Evolutionary conservation across 176 grass and related monocot species (phyloP).

Genomic region (Paspalum notatum): DNA sequence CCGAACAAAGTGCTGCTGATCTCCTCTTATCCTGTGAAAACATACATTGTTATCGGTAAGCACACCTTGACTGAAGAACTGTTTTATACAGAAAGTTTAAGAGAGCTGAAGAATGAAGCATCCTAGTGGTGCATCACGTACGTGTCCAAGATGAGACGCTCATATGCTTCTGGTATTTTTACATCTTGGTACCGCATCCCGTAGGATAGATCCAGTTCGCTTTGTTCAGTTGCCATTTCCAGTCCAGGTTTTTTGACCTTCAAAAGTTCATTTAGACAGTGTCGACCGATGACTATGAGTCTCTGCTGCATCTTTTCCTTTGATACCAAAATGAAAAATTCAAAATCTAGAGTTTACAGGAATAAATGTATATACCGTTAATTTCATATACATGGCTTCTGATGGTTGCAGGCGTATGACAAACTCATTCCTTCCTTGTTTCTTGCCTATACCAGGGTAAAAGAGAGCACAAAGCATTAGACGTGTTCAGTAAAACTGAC

Average conservation of each 20-base stretch:
- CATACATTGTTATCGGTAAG: conserved; percentile 2
- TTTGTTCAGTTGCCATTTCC: conserved; percentile 96
- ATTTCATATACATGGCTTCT: conserved; percentile 99
- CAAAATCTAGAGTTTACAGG: background rate
- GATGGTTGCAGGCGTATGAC: conserved; percentile 92
- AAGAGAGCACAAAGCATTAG: conserved; percentile 17
- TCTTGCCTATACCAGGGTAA: conserved; percentile 66
- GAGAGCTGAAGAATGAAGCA: conserved; percentile 14
- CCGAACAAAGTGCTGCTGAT: conserved; percentile 96
- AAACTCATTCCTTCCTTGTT: conserved; percentile 97
- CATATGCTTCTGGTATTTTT: conserved; percentile 91
- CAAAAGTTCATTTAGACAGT: conserved; percentile 28
- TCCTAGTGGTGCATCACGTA: conserved; percentile 36
- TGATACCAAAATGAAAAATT: background rate
- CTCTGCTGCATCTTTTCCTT: background rate
- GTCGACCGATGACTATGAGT: background rate
- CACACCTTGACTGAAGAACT: background rate
- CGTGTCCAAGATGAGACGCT: conserved; percentile 97
- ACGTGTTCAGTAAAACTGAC: background rate
- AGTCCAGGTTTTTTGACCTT: conserved; percentile 98
- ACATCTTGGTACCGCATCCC: conserved; percentile 81
- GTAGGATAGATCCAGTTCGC: conserved; percentile 96
- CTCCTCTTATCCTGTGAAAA: conserved; percentile 86
- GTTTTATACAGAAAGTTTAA: background rate
- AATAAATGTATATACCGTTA: conserved; percentile 70